Base-by-base conservation (phyloP, 2,329 filamentous ascomycete species). In the Geosmithia morbida region DNA sequence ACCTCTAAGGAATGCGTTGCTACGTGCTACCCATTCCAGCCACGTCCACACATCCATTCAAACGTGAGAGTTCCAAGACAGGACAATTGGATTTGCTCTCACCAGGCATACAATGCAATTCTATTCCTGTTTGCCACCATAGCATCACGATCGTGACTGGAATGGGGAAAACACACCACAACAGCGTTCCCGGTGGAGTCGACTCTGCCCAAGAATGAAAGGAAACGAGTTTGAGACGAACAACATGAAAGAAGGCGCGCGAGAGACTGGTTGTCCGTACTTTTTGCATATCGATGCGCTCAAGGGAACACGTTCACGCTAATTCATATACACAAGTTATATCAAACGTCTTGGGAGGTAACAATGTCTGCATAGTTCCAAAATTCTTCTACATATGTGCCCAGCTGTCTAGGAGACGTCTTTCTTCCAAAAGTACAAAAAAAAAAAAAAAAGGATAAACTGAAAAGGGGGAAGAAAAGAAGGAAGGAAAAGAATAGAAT, bases 1-100 rank as follows among this genome's bases (percentile, higher is more conserved):
- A 46, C 14, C 20, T 43, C 46, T n/a, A n/a, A 59, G 64, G 64
- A 66, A 66, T 66, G 64, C 57, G 64, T 66, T 64, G 63, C 59
- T 51, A 53, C 47, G 55, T 51, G 56, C 57, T 50, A 59, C 51
- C 51, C 63, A 66, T 66, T 66, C 63, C 63, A 47, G 20, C 40
- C 37, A 41, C 30, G 26, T 7, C 17, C 8, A 7, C 7, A 41
- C n/a, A 18, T 18, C n/a, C 40, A 41, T 20, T 18, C 40, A 41
- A 2, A 7, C 6, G 3, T 16, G n/a, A n/a, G 13, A 16, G 18
- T 41, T 41, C 33, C 40, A 41, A 41, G 40, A 41, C 40, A 41
- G 8, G 40, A 6, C 40, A 41, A 20, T 41, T 41, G 40, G 13
- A 37, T 13, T 37, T 6, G 11, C 10, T 16, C 33, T 37, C 11